Conservation (phyloP, 805 yeast species). For the Saccharomycopsis sp. region DNA sequence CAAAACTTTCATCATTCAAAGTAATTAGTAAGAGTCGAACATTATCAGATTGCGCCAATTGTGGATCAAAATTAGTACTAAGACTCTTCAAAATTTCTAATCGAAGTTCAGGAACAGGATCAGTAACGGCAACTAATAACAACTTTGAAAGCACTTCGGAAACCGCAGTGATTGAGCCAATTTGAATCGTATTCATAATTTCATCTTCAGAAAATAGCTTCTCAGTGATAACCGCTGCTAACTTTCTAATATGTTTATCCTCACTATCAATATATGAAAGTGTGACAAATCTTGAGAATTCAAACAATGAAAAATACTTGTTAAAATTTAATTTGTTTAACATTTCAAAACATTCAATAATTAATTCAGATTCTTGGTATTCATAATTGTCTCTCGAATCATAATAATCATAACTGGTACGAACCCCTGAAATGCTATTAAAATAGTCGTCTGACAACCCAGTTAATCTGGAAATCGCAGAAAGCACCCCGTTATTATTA, state of each 20-base stretch:
- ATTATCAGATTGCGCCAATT: conserved; percentile 88
- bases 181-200: conserved; percentile 76
- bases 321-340: conserved; percentile 68
- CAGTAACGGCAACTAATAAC: conserved; percentile 78
- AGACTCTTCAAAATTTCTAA: conserved; percentile 69
- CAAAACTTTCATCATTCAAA: conserved; percentile 82
- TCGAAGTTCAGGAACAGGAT: conserved; percentile 80
- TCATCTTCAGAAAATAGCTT: conserved; percentile 70
- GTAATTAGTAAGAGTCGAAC: conserved; percentile 81
- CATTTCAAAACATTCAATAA: conserved; percentile 75
- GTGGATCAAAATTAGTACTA: conserved; percentile 78
- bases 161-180: conserved; percentile 74
- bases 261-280: conserved; percentile 79
- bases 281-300: conserved; percentile 80
- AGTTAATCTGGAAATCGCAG: conserved; percentile 48
- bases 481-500: conserved; percentile 4
- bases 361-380: conserved; percentile 40
- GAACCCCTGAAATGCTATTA: conserved; percentile 45
- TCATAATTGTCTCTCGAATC: conserved; percentile 27
- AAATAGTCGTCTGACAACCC: conserved; percentile 72
- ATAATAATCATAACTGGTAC: conserved; percentile 1
- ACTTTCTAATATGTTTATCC: conserved; percentile 69
- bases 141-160: conserved; percentile 78
- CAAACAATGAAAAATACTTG: conserved; percentile 63
- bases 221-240: conserved; percentile 81